phyloP scores from a whole-genome alignment of 306 rosid genomes.

The Acacia melanoxylon region DNA sequence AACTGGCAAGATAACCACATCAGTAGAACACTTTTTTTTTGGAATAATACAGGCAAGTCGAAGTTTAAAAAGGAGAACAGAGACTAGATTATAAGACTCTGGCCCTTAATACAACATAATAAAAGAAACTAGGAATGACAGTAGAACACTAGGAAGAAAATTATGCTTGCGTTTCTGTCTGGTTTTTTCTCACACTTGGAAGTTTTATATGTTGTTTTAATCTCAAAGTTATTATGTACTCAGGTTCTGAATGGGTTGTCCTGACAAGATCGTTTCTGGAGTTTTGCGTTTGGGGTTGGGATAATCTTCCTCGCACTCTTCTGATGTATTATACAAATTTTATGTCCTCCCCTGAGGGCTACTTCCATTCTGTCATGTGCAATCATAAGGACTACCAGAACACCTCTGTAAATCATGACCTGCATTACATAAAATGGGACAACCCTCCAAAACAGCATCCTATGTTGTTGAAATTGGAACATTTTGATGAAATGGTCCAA shows the following conservation, averaged over 20 bases:
- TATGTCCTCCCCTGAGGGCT: conserved; percentile 78
- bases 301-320: conserved; percentile 88
- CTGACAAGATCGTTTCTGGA: conserved; percentile 72
- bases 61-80: too few species aligned
- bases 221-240: conserved; percentile 3
- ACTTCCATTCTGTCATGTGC: conserved; percentile 87
- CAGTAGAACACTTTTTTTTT: conserved; percentile 5
- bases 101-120: too few species aligned
- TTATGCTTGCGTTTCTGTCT: neutral
- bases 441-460: conserved; percentile 73
- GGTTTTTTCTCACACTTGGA: neutral
- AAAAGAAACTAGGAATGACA: too few species aligned
- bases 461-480: conserved; percentile 51
- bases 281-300: conserved; percentile 89
- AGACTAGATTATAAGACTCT: too few species aligned
- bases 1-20: neutral
- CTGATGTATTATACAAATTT: conserved; percentile 87
- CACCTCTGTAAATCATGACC: conserved; percentile 79
- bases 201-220: neutral
- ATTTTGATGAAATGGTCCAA: conserved; percentile 66
- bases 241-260: conserved; percentile 83
- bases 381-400: conserved; percentile 92
- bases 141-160: neutral
- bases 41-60: too few species aligned
- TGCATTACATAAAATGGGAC: conserved; percentile 76